phyloP scores from a whole-genome alignment of 1,284 basidiomycete species.

The Trichosporon asahii region DNA sequence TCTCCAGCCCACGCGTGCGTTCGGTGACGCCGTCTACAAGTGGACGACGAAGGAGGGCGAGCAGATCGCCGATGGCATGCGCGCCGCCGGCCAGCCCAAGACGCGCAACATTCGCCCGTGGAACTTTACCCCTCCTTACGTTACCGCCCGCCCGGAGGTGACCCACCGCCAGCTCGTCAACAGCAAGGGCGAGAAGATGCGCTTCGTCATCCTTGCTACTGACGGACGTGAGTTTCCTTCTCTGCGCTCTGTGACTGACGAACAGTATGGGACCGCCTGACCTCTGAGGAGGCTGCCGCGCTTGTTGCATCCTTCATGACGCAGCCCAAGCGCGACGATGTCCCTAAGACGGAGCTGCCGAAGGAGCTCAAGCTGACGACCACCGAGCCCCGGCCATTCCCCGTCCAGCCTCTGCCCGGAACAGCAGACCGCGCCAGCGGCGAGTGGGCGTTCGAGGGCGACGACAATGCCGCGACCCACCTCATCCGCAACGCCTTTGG shows the following conservation, averaged over 20 bases:
- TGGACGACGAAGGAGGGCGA: slow-evolving; percentile 64
- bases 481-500: slow-evolving; percentile 92
- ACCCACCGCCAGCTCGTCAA: slow-evolving; percentile 65
- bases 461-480: slow-evolving; percentile 84
- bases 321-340: slow-evolving; percentile 57
- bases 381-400: slow-evolving; percentile 38
- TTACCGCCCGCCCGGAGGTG: slow-evolving; percentile 85
- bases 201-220: slow-evolving; percentile 83
- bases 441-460: slow-evolving; percentile 73
- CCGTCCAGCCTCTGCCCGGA: slow-evolving; percentile 40
- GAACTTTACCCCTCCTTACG: slow-evolving; percentile 91
- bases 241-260: not conserved
- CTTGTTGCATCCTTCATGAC: slow-evolving; percentile 80
- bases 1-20: slow-evolving; percentile 85
- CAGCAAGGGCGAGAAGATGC: slow-evolving; percentile 50
- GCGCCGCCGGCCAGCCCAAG: slow-evolving; percentile 32
- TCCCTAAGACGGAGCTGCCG: slow-evolving; percentile 36
- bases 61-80: slow-evolving; percentile 62
- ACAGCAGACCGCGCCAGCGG: slow-evolving; percentile 25
- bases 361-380: slow-evolving; percentile 30
- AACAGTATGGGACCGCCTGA: slow-evolving; percentile 82
- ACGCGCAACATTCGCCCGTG: slow-evolving; percentile 61
- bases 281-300: slow-evolving; percentile 89
- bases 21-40: slow-evolving; percentile 91
- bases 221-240: slow-evolving; percentile 64